Percentiles rank a stretch among this genome's conserved stretches.
Conservation (phyloP, 169 alveolate species). For the Ichthyophthirius multifiliis region DNA sequence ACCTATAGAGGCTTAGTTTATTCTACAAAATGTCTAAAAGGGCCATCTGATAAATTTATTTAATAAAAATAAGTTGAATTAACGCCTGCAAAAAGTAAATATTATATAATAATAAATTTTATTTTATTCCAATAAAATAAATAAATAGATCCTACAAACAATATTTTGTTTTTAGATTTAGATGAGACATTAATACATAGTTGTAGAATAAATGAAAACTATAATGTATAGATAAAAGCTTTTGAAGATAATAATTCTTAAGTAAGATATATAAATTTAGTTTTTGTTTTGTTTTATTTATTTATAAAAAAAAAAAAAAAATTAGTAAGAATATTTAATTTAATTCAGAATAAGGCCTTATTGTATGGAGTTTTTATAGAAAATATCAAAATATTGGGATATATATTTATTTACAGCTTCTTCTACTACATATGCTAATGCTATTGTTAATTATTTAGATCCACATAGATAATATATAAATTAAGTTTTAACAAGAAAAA, state of each 20-base stretch:
- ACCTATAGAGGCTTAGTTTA: slow-evolving; percentile 29
- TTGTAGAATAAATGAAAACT: slow-evolving; percentile 4
- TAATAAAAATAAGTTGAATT: slow-evolving; percentile 7
- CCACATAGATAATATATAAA: slow-evolving; percentile 53
- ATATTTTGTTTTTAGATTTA: slow-evolving; percentile 49
- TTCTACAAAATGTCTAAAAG: slow-evolving; percentile 35
- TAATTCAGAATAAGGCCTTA: slow-evolving; percentile 71
- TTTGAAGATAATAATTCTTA: too few species aligned
- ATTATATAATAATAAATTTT: too few species aligned
- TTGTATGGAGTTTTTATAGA: slow-evolving; percentile 44
- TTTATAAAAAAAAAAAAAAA: neutral
- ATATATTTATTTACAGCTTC: slow-evolving; percentile 73
- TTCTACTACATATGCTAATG: slow-evolving; percentile 67
- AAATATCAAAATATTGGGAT: slow-evolving; percentile 44
- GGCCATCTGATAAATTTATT: slow-evolving; percentile 28
- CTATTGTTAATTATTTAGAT: slow-evolving; percentile 71
- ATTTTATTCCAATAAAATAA: neutral
- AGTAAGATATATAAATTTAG: neutral
- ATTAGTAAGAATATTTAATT: neutral
- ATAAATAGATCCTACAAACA: neutral
- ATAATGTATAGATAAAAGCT: neutral
- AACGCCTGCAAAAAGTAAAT: neutral
- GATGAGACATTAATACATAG: slow-evolving; percentile 64
- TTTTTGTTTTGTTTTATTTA: neutral
- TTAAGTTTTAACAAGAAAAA: slow-evolving; percentile 56